Percentiles rank a stretch among this genome's conserved stretches.
Conservation (phyloP, 306 rosid species). For the Citrullus amarus region DNA sequence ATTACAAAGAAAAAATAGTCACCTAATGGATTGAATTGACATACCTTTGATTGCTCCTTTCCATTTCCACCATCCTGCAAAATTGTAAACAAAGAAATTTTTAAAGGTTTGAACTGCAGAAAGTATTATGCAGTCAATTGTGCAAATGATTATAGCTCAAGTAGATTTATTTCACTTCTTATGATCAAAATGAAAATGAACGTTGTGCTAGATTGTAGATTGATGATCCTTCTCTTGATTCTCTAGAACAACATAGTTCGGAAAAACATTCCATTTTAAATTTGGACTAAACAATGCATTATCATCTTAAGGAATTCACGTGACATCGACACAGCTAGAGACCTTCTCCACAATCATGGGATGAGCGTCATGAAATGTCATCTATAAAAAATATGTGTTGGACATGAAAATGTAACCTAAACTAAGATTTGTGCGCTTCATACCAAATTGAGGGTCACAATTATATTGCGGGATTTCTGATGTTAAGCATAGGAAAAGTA, state of each 20-base stretch:
- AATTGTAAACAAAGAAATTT: neutral
- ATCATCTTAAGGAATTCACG: neutral
- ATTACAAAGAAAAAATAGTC: neutral
- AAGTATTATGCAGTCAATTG: neutral
- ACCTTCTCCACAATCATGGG: neutral
- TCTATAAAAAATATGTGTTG: neutral
- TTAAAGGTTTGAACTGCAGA: neutral
- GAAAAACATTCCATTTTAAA: neutral
- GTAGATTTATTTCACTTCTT: neutral
- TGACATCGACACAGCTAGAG: neutral
- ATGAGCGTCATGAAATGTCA: neutral
- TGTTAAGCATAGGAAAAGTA: neutral
- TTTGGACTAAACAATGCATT: neutral
- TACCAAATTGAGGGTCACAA: neutral
- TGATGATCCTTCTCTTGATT: neutral
- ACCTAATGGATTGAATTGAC: neutral
- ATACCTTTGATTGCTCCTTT: slow-evolving; percentile 6
- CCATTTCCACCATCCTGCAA: neutral
- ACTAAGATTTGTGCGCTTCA: neutral
- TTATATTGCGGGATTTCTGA: neutral
- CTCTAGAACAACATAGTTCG: neutral
- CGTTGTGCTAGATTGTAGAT: neutral
- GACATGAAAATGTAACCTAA: neutral
- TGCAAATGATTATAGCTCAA: neutral
- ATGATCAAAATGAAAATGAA: neutral